Conservation (phyloP, 2,329 filamentous ascomycete genomes). For the Myriosclerotinia curreyana region DNA sequence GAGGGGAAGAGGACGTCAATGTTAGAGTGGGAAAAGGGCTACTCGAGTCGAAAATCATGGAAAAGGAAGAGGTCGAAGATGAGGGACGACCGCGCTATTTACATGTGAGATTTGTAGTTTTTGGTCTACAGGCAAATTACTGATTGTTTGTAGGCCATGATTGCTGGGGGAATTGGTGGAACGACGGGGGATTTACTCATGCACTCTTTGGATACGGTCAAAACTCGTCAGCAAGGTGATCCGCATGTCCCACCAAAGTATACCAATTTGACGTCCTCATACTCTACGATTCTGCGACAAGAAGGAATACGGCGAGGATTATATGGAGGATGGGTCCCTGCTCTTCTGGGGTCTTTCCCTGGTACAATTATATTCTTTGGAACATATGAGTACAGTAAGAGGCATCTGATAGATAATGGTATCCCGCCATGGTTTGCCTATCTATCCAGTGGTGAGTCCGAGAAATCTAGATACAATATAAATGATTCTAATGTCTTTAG, state of each 20-base stretch:
- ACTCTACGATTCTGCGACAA: conserved; percentile 88
- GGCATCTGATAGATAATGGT: conserved; percentile 79
- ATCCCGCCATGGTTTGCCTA: conserved; percentile 82
- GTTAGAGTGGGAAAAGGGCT: conserved; percentile 34
- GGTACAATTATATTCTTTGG: conserved; percentile 96
- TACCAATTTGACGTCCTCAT: conserved; percentile 83
- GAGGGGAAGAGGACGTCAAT: conserved; percentile 38
- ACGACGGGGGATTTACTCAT: conserved; percentile 95
- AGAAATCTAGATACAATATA: background rate
- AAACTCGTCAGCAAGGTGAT: conserved; percentile 95
- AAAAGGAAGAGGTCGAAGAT: conserved; percentile 43
- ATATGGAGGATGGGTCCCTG: conserved; percentile 91
- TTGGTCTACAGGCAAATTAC: conserved; percentile 23
- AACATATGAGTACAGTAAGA: conserved; percentile 92
- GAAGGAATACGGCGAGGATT: conserved; percentile 83
- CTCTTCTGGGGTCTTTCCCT: conserved; percentile 86
- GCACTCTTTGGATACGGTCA: conserved; percentile 98
- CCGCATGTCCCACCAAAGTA: conserved; percentile 92
- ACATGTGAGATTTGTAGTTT: conserved; percentile 48
- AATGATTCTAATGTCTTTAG: conserved; percentile 44
- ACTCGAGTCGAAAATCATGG: conserved; percentile 33
- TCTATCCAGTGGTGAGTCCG: conserved; percentile 67
- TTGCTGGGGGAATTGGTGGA: conserved; percentile 89
- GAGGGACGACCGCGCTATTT: conserved; percentile 60
- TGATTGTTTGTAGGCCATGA: conserved; percentile 67